These are phyloP conservation scores for Candida glucosophila DNA, from an alignment of 1,139 yeast genomes.

Conservation along the genomic window DNA sequence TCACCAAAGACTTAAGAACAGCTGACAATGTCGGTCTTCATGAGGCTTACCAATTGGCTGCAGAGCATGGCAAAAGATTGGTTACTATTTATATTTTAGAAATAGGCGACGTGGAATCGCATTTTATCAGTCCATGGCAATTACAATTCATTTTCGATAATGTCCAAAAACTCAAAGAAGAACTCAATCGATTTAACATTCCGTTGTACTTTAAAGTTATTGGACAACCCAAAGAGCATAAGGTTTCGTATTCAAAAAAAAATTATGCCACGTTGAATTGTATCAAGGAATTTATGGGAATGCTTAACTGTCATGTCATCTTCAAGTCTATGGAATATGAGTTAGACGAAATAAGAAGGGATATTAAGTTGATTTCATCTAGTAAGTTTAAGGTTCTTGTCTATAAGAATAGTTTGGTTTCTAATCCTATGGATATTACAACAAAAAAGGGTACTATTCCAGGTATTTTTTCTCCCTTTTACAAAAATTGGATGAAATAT, in stretches of 20 bases:
- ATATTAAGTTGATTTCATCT: too few relatives aligned
- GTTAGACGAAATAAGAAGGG: constrained; percentile 42
- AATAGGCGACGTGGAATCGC: constrained; percentile 30
- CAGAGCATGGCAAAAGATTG: constrained; percentile 16
- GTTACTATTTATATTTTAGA: constrained; percentile 32
- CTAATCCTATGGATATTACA: constrained; percentile 33
- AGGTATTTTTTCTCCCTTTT: constrained; percentile 49
- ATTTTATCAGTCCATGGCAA: constrained; percentile 35
- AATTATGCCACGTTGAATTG: constrained; percentile 11
- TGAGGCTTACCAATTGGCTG: constrained; percentile 22
- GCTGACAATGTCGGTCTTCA: constrained; percentile 31
- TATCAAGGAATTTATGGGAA: constrained; percentile 16
- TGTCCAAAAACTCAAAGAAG: constrained; percentile 18
- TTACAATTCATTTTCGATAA: constrained; percentile 27
- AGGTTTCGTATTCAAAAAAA: constrained; percentile 22
- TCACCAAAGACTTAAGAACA: constrained; percentile 32
- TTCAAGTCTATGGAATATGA: constrained; percentile 41
- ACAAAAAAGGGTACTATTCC: constrained; percentile 40
- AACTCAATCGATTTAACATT: constrained; percentile 24
- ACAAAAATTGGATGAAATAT: constrained; percentile 33
- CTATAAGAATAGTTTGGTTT: constrained; percentile 41
- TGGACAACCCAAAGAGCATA: too few relatives aligned
- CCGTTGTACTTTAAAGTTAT: constrained; percentile 30
- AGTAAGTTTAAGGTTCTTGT: constrained; percentile 11
- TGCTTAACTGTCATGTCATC: constrained; percentile 20